These are phyloP conservation scores for Avena insularis DNA, from an alignment of 176 grass and related monocot species.

Conservation along the genomic window DNA sequence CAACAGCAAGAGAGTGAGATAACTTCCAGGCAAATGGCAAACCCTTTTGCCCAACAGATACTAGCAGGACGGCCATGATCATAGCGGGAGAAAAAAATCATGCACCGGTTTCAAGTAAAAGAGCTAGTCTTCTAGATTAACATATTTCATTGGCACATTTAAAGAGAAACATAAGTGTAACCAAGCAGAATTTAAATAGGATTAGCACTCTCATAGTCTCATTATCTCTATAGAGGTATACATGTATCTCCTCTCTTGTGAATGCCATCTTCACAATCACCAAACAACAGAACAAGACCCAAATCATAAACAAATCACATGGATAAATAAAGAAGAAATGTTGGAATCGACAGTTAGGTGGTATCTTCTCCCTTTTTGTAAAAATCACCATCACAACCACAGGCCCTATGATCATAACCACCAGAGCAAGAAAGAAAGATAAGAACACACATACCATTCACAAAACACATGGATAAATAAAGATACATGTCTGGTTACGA, in stretches of 20 bases:
- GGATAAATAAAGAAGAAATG: neutral
- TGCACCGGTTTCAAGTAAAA: constrained; percentile 43
- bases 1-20: neutral
- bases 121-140: neutral
- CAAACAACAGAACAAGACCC: neutral
- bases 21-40: constrained; percentile 6
- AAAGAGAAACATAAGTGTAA: neutral
- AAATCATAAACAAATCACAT: neutral
- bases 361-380: constrained; percentile 47
- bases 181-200: neutral
- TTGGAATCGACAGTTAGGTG: neutral
- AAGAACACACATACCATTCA: neutral
- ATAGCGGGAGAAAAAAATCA: constrained; percentile 71
- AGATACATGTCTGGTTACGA: neutral
- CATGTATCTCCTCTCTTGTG: constrained; percentile 52
- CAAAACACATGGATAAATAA: neutral
- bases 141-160: neutral
- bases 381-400: constrained; percentile 61
- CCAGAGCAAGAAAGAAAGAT: neutral
- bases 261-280: constrained; percentile 60
- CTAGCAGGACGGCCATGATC: constrained; percentile 53
- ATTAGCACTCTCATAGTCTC: constrained; percentile 53
- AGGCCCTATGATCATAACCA: constrained; percentile 38
- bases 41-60: constrained; percentile 60
- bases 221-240: constrained; percentile 60